Percentiles rank a stretch among this genome's conserved stretches.
These are phyloP conservation scores for Myxozyma udenii DNA, from an alignment of 805 yeast species.

Conservation along the genomic window DNA sequence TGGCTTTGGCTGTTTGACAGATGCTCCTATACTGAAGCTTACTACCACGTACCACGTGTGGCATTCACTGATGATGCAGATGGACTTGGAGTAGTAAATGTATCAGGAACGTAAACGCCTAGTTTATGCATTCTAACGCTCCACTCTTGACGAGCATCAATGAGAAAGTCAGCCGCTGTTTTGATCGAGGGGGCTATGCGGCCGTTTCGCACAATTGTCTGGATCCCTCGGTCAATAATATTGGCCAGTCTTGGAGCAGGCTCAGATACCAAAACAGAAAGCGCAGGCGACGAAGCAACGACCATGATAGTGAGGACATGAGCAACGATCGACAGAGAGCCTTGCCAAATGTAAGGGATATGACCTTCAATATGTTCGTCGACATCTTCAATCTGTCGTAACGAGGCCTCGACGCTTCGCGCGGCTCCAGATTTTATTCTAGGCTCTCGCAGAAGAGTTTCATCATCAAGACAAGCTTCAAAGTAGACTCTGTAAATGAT, in stretches of 20 bases:
- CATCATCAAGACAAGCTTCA: constrained; percentile 10
- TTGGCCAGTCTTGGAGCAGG: constrained; percentile 1
- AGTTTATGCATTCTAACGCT: constrained; percentile 1
- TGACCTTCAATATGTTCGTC: constrained; percentile 18
- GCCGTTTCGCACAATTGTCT: constrained; percentile 2
- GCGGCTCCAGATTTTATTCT: constrained; percentile 14
- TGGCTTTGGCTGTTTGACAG: no score
- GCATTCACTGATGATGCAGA: no score
- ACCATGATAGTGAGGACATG: constrained; percentile 17
- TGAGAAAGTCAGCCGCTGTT: constrained; percentile 10
- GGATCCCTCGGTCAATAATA: constrained; percentile 6
- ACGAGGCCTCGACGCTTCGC: constrained; percentile 18
- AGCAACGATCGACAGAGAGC: constrained; percentile 15
- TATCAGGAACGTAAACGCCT: neutral
- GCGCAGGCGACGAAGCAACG: constrained; percentile 7
- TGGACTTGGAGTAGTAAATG: no score
- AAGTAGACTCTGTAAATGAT: constrained; percentile 23
- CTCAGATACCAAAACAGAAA: constrained; percentile 4
- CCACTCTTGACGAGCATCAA: constrained; percentile 10
- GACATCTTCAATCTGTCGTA: constrained; percentile 11
- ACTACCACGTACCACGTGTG: no score
- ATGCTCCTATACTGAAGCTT: no score
- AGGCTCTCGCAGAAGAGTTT: constrained; percentile 6
- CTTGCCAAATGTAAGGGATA: constrained; percentile 22
- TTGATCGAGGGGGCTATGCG: constrained; percentile 18